These are phyloP conservation scores for Taiwanofungus camphoratus DNA, from an alignment of 1,284 basidiomycete genomes.

Conservation along the genomic window DNA sequence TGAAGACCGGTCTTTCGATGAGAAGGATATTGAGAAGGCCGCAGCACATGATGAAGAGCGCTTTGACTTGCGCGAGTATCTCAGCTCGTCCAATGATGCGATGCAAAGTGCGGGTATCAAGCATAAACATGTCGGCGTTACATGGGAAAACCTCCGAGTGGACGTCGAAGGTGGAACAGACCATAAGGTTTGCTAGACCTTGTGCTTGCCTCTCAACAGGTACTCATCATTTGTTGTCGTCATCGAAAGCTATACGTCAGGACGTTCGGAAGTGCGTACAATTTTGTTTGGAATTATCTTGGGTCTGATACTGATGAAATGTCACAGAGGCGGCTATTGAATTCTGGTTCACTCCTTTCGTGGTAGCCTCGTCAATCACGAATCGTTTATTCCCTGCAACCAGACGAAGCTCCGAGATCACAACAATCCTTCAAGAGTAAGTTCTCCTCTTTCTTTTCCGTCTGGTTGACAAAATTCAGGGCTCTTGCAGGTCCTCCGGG, in stretches of 20 bases:
- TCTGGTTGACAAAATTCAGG: neutral
- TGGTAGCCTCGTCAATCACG: constrained; percentile 46
- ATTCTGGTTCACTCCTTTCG: constrained; percentile 48
- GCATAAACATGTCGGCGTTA: constrained; percentile 80
- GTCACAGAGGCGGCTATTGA: constrained; percentile 51
- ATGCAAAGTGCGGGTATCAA: constrained; percentile 70
- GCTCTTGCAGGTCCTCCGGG: constrained; percentile 54
- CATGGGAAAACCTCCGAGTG: constrained; percentile 73
- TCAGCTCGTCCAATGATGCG: constrained; percentile 63
- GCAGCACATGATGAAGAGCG: constrained; percentile 26
- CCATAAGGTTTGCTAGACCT: constrained; percentile 44
- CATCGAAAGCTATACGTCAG: constrained; percentile 52
- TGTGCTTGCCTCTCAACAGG: neutral
- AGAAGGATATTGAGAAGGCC: constrained; percentile 45
- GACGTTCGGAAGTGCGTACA: constrained; percentile 50
- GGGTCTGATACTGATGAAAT: constrained; percentile 11
- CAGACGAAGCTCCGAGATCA: constrained; percentile 42
- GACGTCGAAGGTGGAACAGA: constrained; percentile 59
- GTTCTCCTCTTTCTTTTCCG: constrained; percentile 23
- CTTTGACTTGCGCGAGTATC: constrained; percentile 75
- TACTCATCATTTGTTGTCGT: constrained; percentile 2
- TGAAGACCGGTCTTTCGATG: constrained; percentile 13
- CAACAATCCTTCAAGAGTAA: constrained; percentile 63
- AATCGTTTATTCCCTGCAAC: constrained; percentile 49
- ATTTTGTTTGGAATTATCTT: constrained; percentile 8